Percentiles rank a stretch among this genome's conserved stretches.
These are phyloP conservation scores for Talaromyces wortmannii DNA, from an alignment of 495 filamentous ascomycete species.

Conservation along the genomic window DNA sequence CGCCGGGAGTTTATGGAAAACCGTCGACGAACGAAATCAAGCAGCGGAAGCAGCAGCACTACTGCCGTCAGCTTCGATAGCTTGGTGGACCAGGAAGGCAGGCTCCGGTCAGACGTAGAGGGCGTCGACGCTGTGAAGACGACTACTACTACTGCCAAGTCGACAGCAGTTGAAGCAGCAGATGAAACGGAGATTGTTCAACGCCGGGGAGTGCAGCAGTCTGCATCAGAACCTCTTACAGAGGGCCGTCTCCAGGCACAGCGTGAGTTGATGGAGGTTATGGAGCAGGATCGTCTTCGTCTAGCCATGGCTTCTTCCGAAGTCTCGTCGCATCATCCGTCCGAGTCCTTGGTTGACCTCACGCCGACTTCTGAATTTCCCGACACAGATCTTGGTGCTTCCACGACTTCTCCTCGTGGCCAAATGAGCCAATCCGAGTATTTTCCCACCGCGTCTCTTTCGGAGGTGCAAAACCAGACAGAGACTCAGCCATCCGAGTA, in stretches of 20 bases:
- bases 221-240: constrained; percentile 1
- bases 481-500: constrained; percentile 17
- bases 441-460: constrained; percentile 6
- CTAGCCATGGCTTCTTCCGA: constrained; percentile 27
- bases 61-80: constrained; percentile 42
- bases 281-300: constrained; percentile 13
- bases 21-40: constrained; percentile 12
- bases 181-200: background rate
- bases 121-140: background rate
- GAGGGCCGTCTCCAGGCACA: constrained; percentile 5
- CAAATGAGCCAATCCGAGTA: constrained; percentile 8
- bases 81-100: constrained; percentile 47
- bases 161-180: constrained; percentile 33
- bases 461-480: constrained; percentile 23
- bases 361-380: constrained; percentile 41
- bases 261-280: constrained; percentile 1
- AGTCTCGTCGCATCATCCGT: constrained; percentile 25
- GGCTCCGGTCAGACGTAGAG: constrained; percentile 20
- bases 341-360: constrained; percentile 34
- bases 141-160: constrained; percentile 20
- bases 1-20: constrained; percentile 41
- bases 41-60: background rate
- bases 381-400: constrained; percentile 7
- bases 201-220: background rate
- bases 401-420: constrained; percentile 5